These are phyloP conservation scores for Ceratobasidium theobromae DNA, from an alignment of 1,284 basidiomycete genomes.

Conservation along the genomic window DNA sequence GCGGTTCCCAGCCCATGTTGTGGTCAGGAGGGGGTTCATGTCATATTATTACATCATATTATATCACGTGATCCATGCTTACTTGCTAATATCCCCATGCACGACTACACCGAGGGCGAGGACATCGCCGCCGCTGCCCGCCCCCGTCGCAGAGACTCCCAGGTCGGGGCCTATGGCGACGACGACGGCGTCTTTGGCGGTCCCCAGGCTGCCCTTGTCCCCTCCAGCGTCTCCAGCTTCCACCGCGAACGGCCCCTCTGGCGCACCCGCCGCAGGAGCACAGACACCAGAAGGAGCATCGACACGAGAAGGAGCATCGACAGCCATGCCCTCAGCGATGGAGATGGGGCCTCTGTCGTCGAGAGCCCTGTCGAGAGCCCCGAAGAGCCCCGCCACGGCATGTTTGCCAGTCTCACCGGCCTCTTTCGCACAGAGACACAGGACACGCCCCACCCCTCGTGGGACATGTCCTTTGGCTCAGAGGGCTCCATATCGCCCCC, in stretches of 20 bases:
- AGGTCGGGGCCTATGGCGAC: conserved; percentile 59
- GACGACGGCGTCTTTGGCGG: conserved; percentile 68
- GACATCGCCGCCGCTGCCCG: conserved; percentile 57
- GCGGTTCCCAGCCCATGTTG: conserved; percentile 66
- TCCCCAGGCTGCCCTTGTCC: conserved; percentile 66
- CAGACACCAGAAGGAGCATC: conserved; percentile 9
- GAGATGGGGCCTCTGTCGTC: conserved; percentile 33
- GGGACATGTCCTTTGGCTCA: conserved; percentile 40
- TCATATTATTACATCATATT: neutral
- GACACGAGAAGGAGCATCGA: conserved; percentile 51
- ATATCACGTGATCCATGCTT: no score
- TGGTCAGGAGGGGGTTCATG: neutral
- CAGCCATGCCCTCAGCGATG: conserved; percentile 45
- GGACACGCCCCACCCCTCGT: conserved; percentile 41
- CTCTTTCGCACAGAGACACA: conserved; percentile 69
- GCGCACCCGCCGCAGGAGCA: conserved; percentile 40
- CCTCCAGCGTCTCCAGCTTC: conserved; percentile 77
- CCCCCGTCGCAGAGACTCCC: conserved; percentile 61
- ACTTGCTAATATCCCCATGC: no score
- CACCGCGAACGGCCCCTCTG: conserved; percentile 54
- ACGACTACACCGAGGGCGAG: conserved; percentile 79
- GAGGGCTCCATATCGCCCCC: conserved; percentile 54
- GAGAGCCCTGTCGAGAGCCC: conserved; percentile 29
- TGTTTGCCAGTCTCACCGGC: conserved; percentile 68
- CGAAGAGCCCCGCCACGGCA: conserved; percentile 40